Evolutionary conservation across 768 basidiomycete species (phyloP), one percentile per base, ranked within the genome.

Genomic region (Lentinus brumalis): DNA sequence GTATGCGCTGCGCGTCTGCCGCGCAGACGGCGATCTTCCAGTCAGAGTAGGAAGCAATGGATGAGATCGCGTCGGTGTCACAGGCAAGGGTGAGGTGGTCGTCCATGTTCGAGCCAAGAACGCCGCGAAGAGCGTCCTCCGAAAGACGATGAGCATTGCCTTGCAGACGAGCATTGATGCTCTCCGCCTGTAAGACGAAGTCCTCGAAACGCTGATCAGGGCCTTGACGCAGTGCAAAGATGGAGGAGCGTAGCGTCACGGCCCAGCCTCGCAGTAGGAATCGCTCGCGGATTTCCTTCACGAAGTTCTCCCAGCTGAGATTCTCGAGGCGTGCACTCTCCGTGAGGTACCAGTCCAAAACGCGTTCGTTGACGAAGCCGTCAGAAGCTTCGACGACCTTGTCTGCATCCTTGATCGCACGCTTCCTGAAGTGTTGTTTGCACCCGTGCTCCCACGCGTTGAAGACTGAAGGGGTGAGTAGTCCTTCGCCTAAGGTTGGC

Each of bases 381-480:
- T 26, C 21, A 26, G 21, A 26, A 26, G 21, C 21, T n/a, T 42
- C n/a, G 41, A 42, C 14, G 41, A 42, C 41, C 5, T 42, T 12
- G 6, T 7, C 4, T 5, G 5, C 41, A 5, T 42, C n/a, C 6
- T 42, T n/a, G 41, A 42, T 42, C 4, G 14, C 41, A 12, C n/a
- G 14, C 14, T 42, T n/a, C 41, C 41, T 5, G n/a, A 42, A 42
- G 41, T 42, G n/a, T 12, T 42, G 41, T 12, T 12, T 42, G 11
- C 41, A 42, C 41, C 41, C 41, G 5, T 14, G 5, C n/a, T 42
- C 41, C 41, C 41, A 42, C 4, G 41, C 41, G 62, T 12, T 69
- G 56, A 12, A 68, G 56, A 65, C 69, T 67, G 35, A 71, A 53
- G 51, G 68, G 72, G 18, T 56, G 44, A 4, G 60, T 18, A 50